phyloP scores from a whole-genome alignment of 441 rosid species.

The Aleurites moluccanus region DNA sequence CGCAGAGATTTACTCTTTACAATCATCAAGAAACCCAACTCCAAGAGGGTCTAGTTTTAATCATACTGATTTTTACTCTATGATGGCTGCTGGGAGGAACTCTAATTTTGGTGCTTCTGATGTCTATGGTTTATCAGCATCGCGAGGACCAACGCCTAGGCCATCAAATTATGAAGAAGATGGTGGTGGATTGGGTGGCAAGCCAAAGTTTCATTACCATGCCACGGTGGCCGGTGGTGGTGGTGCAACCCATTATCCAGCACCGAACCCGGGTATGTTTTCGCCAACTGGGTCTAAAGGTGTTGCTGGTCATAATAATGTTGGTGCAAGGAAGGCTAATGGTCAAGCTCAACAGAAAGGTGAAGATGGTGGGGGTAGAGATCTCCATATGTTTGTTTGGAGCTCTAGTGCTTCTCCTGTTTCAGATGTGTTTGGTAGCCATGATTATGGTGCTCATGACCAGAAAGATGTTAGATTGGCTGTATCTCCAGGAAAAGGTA shows the following conservation, averaged over 20 bases:
- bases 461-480: slow-evolving; percentile 76
- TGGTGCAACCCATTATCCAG: slow-evolving; percentile 69
- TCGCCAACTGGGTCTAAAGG: slow-evolving; percentile 63
- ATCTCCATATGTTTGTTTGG: slow-evolving; percentile 98
- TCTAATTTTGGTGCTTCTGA: slow-evolving; percentile 79
- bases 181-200: slow-evolving; percentile 18
- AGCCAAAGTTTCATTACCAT: slow-evolving; percentile 59
- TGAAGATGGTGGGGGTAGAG: slow-evolving; percentile 58
- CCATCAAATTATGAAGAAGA: slow-evolving; percentile 85
- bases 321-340: slow-evolving; percentile 39
- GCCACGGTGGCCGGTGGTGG: slow-evolving; percentile 24
- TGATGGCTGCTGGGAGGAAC: slow-evolving; percentile 75
- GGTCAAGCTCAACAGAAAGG: slow-evolving; percentile 50
- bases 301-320: slow-evolving; percentile 24
- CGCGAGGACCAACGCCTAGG: slow-evolving; percentile 83
- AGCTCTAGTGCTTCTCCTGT: slow-evolving; percentile 96
- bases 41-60: slow-evolving; percentile 96
- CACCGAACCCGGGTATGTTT: slow-evolving; percentile 94
- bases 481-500: slow-evolving; percentile 82
- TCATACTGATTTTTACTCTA: slow-evolving; percentile 85
- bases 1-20: slow-evolving; percentile 93
- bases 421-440: slow-evolving; percentile 80
- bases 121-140: slow-evolving; percentile 55
- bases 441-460: slow-evolving; percentile 49
- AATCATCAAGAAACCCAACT: slow-evolving; percentile 86